Conservation (phyloP, 2,329 filamentous ascomycete species). For the Trichoderma lentiforme region DNA sequence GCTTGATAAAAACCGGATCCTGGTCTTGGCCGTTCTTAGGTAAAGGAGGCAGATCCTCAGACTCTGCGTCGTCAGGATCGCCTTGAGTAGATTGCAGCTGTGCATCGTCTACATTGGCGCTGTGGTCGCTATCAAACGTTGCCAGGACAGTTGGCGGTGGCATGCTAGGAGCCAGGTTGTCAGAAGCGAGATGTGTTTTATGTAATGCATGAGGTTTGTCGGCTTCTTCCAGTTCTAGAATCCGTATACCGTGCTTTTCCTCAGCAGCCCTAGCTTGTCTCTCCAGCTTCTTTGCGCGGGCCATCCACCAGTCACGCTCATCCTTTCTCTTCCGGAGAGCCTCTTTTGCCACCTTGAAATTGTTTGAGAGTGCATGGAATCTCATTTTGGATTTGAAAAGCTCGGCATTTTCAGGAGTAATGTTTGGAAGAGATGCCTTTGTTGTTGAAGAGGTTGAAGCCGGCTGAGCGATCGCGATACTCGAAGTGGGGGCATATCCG, state of each 20-base stretch:
- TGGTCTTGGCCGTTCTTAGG: constrained; percentile 11
- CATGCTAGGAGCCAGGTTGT: constrained; percentile 1
- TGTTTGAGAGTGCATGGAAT: constrained; percentile 40
- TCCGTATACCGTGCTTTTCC: constrained; percentile 33
- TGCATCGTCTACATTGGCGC: constrained; percentile 18
- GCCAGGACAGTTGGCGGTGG: not conserved
- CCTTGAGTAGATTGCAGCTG: constrained; percentile 22
- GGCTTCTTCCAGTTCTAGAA: constrained; percentile 25
- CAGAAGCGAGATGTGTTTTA: constrained; percentile 22
- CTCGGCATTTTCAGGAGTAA: constrained; percentile 24
- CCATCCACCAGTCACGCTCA: constrained; percentile 44
- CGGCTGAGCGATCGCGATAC: not conserved
- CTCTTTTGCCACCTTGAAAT: constrained; percentile 41
- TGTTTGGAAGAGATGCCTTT: not conserved
- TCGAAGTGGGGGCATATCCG: not conserved
- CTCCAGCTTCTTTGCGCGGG: constrained; percentile 43
- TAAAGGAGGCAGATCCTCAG: constrained; percentile 26
- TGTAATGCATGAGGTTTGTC: not conserved
- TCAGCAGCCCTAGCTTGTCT: constrained; percentile 43
- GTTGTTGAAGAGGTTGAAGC: not conserved
- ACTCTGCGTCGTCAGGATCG: constrained; percentile 17
- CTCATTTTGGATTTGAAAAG: constrained; percentile 39
- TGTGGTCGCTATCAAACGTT: constrained; percentile 18
- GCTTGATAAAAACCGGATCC: constrained; percentile 37
- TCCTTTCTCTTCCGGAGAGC: constrained; percentile 40